A percentile compares a stretch with the other conserved stretches of the same genome.
phyloP scores from a whole-genome alignment of 495 filamentous ascomycete species.

The Articulospora tetracladia region DNA sequence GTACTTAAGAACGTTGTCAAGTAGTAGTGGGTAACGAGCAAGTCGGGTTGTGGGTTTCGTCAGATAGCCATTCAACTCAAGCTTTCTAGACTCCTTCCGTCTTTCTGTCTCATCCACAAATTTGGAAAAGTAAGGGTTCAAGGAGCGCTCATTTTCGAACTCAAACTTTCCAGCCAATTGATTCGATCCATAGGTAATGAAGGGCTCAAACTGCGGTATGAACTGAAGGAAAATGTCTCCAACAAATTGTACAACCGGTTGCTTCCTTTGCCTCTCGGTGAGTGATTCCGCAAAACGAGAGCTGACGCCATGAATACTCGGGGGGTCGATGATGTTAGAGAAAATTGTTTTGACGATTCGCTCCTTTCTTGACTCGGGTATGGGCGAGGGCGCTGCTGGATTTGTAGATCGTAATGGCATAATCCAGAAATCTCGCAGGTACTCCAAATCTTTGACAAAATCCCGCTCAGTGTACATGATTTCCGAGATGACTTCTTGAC shows the following conservation, averaged over 20 bases:
- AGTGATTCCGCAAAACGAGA: constrained; percentile 79
- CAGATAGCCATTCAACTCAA: constrained; percentile 96
- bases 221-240: constrained; percentile 94
- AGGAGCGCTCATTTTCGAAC: constrained; percentile 91
- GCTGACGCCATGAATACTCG: constrained; percentile 81
- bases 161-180: constrained; percentile 97
- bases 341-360: constrained; percentile 93
- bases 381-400: constrained; percentile 68
- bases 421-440: constrained; percentile 98
- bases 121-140: constrained; percentile 78
- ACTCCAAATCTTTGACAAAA: constrained; percentile 99
- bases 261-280: constrained; percentile 86
- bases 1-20: constrained; percentile 89
- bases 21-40: constrained; percentile 87
- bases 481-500: constrained; percentile 97
- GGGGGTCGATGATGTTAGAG: constrained; percentile 82
- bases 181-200: constrained; percentile 95
- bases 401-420: constrained; percentile 72
- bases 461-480: constrained; percentile 98
- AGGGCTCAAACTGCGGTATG: constrained; percentile 89
- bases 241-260: constrained; percentile 80
- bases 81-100: constrained; percentile 91
- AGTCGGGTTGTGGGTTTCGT: constrained; percentile 97
- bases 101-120: constrained; percentile 98
- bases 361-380: constrained; percentile 83